Base-by-base conservation (phyloP, 163 green algal species). In the Scenedesmus sp. region DNA sequence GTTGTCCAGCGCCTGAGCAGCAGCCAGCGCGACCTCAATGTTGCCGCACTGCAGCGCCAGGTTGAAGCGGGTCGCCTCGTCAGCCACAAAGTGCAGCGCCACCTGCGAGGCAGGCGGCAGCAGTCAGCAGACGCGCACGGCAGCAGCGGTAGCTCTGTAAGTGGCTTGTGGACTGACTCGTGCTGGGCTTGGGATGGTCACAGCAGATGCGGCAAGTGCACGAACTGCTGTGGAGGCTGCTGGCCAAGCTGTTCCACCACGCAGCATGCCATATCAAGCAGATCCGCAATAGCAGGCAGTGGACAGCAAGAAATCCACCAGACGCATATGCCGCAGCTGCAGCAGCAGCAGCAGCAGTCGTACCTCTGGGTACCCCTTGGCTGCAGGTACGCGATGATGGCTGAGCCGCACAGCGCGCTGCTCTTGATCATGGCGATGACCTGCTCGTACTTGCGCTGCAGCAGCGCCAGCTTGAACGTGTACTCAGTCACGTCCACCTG, bases 341-440 rank as follows among this genome's bases (percentile, higher is more conserved):
- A 56, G 13, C 12, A 72, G 7, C 59, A 72, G 24, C 59, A 72
- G 59, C 65, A 76, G 65, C 65, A 76, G 65, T 30, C 85, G 30
- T 49, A 90, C 85, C 94, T 99, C 98, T 2, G 98, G 98, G 96
- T 99, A 99, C 65, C 98, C 98, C 95, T 99, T 99, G 90, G 97
- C 92, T 99, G 96, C 92, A 99, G 95, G 96, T 99, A 99, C 9
- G 96, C 96, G 92, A 99, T 99, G 96, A 99, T 99, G 92, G 97
- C 97, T 92, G 99, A 96, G 33, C 98, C 98, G 94, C 97, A 99
- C 80, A 99, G 97, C 73, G 94, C 93, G 51, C 94, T 96, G 93
- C 93, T 94, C 61, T 97, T 96, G 95, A 99, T 99, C 96, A 99
- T 99, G 84, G 88, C 56, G 70, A 99, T 95, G 89, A 99, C 98